Conservation (phyloP, 78 protist genomes). For the Dictyostelium discoideum region DNA sequence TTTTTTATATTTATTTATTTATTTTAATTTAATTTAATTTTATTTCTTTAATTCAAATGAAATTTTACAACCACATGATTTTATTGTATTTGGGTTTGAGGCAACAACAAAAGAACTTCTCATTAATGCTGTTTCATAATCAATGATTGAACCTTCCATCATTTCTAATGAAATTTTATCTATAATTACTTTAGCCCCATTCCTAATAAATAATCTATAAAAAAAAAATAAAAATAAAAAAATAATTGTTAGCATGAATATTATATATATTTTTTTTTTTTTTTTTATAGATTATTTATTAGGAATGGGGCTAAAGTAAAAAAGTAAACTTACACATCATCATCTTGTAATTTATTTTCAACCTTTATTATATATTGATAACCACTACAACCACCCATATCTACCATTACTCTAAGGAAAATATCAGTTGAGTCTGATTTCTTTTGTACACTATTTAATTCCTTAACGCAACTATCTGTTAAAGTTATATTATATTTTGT, state of each 20-base stretch:
- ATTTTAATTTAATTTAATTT: no score
- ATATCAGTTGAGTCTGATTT: background rate
- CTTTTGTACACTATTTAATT: constrained; percentile 16
- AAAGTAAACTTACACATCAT: constrained; percentile 71
- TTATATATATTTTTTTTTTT: no score
- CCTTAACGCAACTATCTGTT: constrained; percentile 23
- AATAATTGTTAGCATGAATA: background rate
- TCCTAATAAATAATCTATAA: constrained; percentile 45
- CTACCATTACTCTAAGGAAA: constrained; percentile 75
- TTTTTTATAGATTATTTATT: no score
- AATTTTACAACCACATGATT: constrained; percentile 80
- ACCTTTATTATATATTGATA: constrained; percentile 75
- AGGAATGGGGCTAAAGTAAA: no score
- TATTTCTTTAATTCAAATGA: constrained; percentile 79
- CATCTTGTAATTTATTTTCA: constrained; percentile 39
- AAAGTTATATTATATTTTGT: constrained; percentile 16
- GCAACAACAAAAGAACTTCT: constrained; percentile 66
- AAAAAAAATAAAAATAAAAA: background rate
- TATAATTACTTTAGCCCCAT: constrained; percentile 63
- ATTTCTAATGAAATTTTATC: constrained; percentile 80
- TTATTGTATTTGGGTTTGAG: constrained; percentile 71
- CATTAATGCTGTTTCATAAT: constrained; percentile 70
- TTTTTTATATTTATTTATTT: background rate
- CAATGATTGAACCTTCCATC: constrained; percentile 78
- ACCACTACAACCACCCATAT: constrained; percentile 82